These are phyloP conservation scores for Pulveroboletus sp. DNA, from an alignment of 768 basidiomycete species.

Conservation along the genomic window DNA sequence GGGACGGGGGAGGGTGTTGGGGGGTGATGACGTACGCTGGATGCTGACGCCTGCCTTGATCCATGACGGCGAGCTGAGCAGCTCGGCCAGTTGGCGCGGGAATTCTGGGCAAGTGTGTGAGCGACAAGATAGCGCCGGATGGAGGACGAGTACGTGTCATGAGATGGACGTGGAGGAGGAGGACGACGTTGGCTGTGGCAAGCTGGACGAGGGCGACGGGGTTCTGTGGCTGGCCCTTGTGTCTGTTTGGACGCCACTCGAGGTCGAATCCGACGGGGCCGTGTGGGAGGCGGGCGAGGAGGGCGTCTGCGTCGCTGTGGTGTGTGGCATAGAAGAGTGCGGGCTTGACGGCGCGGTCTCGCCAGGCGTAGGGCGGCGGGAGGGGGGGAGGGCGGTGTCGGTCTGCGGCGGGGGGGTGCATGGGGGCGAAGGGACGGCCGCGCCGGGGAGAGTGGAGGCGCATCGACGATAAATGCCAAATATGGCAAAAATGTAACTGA, in stretches of 20 bases:
- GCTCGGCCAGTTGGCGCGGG: conserved; percentile 42
- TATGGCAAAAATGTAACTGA: background rate
- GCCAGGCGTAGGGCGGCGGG: conserved; percentile 25
- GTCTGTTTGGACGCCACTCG: conserved; percentile 69
- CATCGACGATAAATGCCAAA: conserved; percentile 9
- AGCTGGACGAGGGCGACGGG: conserved; percentile 73
- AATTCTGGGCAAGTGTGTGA: conserved; percentile 41
- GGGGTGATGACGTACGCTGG: conserved; percentile 42
- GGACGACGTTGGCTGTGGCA: conserved; percentile 48
- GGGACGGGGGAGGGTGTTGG: background rate
- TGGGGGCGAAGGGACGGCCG: conserved; percentile 7
- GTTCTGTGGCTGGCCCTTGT: conserved; percentile 53
- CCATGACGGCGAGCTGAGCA: conserved; percentile 51
- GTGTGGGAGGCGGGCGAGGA: conserved; percentile 16
- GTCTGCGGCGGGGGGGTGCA: conserved; percentile 1
- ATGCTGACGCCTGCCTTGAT: conserved; percentile 73
- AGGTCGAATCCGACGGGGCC: conserved; percentile 62
- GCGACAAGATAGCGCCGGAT: background rate
- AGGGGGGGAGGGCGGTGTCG: background rate
- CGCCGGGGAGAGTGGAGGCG: background rate
- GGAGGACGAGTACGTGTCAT: conserved; percentile 42
- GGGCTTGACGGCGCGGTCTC: conserved; percentile 4
- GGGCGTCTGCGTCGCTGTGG: conserved; percentile 26
- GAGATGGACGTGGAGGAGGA: conserved; percentile 60
- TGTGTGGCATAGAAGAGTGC: conserved; percentile 31